phyloP scores from a whole-genome alignment of 306 rosid species.

The Prunus fruticosa region DNA sequence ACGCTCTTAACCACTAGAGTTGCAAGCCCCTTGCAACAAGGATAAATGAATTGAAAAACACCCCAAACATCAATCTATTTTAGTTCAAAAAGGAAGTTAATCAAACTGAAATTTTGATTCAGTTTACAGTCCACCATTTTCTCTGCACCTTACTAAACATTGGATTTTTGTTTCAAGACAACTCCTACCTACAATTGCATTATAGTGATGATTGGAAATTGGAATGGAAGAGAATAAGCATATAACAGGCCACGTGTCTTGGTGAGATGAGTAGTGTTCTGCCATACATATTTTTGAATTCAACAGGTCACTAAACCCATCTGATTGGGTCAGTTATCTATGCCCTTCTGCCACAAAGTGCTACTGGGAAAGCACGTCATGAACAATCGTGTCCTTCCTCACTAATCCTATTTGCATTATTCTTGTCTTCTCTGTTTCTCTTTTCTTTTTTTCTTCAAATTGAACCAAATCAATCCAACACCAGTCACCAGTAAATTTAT shows the following conservation, averaged over 20 bases:
- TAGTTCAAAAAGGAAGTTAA: neutral
- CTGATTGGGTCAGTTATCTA: neutral
- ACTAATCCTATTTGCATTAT: neutral
- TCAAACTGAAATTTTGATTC: conserved; percentile 1
- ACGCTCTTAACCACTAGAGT: neutral
- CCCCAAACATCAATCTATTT: neutral
- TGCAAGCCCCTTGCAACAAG: neutral
- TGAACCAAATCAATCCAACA: neutral
- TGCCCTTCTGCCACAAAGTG: neutral
- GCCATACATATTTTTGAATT: neutral
- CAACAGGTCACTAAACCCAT: neutral
- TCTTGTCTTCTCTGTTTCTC: neutral
- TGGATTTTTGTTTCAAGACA: neutral
- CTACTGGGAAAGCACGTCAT: neutral
- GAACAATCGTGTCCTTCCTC: neutral
- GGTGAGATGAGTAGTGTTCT: neutral
- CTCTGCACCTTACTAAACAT: neutral
- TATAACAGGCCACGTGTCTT: neutral
- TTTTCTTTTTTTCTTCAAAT: neutral
- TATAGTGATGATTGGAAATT: neutral
- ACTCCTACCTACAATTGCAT: neutral
- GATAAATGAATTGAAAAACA: neutral
- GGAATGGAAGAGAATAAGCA: neutral
- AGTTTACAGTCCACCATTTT: neutral
- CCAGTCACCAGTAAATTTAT: neutral